Base-by-base conservation (phyloP, 1,284 basidiomycete genomes). In the Vanrija sp. region DNA sequence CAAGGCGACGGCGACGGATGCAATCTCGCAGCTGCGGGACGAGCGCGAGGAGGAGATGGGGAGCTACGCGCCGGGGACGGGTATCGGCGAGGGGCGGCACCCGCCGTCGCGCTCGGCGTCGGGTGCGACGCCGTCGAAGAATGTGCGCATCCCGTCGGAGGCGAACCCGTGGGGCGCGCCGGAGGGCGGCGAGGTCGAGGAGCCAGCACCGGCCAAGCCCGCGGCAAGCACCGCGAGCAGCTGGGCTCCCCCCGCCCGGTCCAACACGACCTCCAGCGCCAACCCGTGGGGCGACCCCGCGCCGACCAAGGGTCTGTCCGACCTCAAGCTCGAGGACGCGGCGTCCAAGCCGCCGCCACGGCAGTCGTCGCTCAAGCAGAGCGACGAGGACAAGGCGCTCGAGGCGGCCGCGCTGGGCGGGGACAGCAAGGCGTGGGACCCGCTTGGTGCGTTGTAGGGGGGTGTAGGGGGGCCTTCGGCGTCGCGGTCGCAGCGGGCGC, bases 381-480 rank as follows among this genome's bases (percentile, higher is more conserved):
- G 15, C 23, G 35, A 35, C 20, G 41, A 37, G 47, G 49, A 49
- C 38, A 27, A 51, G 10, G 27, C n/a, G 27, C 42, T 66, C 22
- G 39, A 58, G 12, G 65, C 64, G 25, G 64, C 67, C 4, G 71
- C 71, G 24, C 39, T 71, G 44, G 68, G 67, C 19, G 72, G 67
- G 9, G 68, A 70, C 52, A 57, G 56, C 44, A 68, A 68, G 51
- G 71, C 68, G 25, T 75, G 72, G 72, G 72, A 75, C 51, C 72
- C 72, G 3, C 58, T 75, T 5, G 72, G 72, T 5, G 72, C 67
- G 18, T 57, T 66, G 43, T 72, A 52, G 31, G 24, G 31, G 24
- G 24, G 36, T 38, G n/a, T 8, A 35, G 31, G 14, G 31, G 31
- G 31, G n/a, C n/a, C n/a, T n/a, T n/a, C n/a, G n/a, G n/a, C n/a